Percentiles rank a stretch among this genome's conserved stretches.
These are phyloP conservation scores for Beauveria scarabaeidicola DNA, from an alignment of 2,329 filamentous ascomycete genomes.

Conservation along the genomic window DNA sequence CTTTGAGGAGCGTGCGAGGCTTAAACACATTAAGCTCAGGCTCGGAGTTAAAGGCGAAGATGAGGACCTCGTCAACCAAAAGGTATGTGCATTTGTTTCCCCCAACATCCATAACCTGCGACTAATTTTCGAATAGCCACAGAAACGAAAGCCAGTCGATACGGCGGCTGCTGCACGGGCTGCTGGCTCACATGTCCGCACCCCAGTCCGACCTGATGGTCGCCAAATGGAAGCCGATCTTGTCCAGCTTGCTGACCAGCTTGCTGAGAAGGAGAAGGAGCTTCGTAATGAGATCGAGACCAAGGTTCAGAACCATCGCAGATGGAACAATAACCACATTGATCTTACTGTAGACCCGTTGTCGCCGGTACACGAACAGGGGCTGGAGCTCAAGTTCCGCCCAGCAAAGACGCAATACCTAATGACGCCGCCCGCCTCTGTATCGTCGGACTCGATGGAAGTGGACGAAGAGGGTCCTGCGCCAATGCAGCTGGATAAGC, in stretches of 20 bases:
- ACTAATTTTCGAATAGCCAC: slow-evolving; percentile 45
- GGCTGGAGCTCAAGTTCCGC: slow-evolving; percentile 55
- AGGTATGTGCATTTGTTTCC: slow-evolving; percentile 46
- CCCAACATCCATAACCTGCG: not conserved
- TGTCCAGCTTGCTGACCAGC: slow-evolving; percentile 64
- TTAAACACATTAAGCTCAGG: slow-evolving; percentile 83
- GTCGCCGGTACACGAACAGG: slow-evolving; percentile 63
- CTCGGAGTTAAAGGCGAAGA: slow-evolving; percentile 87
- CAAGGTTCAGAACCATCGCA: slow-evolving; percentile 78
- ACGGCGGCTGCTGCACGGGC: slow-evolving; percentile 52
- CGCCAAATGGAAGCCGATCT: slow-evolving; percentile 72
- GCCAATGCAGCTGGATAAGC: slow-evolving; percentile 31
- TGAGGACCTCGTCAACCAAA: slow-evolving; percentile 89
- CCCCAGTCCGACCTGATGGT: slow-evolving; percentile 61
- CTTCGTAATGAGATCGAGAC: slow-evolving; percentile 75
- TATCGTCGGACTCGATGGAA: slow-evolving; percentile 48
- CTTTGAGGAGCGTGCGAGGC: slow-evolving; percentile 71
- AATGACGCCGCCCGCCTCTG: slow-evolving; percentile 55
- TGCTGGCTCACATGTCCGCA: slow-evolving; percentile 56
- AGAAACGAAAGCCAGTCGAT: slow-evolving; percentile 60
- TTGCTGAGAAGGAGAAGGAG: slow-evolving; percentile 72
- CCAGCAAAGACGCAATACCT: slow-evolving; percentile 64
- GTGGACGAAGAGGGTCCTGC: slow-evolving; percentile 41
- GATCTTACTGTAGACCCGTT: slow-evolving; percentile 82
- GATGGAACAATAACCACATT: slow-evolving; percentile 85